Conservation (phyloP, 257 asterid species). For the Penstemon eatonii region DNA sequence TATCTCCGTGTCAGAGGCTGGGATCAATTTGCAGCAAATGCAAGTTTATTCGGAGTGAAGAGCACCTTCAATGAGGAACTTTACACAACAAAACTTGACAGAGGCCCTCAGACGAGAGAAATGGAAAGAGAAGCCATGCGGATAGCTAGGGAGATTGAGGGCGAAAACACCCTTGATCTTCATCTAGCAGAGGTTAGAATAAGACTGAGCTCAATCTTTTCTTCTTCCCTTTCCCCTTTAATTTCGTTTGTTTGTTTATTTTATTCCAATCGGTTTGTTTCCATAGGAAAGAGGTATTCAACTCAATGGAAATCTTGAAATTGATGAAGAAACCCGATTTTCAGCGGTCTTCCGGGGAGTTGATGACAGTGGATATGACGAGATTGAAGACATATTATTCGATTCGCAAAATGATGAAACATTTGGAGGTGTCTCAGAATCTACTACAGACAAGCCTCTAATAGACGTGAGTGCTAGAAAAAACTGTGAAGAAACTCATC, state of each 20-base stretch:
- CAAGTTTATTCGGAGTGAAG: slow-evolving; percentile 83
- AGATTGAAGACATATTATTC: slow-evolving; percentile 61
- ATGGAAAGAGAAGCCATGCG: slow-evolving; percentile 82
- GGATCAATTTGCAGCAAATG: slow-evolving; percentile 93
- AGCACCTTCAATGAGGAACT: slow-evolving; percentile 96
- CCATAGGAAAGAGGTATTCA: slow-evolving; percentile 84
- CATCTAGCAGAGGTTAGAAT: slow-evolving; percentile 89
- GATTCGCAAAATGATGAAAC: slow-evolving; percentile 81
- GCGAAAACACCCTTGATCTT: slow-evolving; percentile 86
- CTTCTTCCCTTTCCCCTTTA: neutral
- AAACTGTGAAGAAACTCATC: slow-evolving; percentile 39
- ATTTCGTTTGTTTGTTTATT: slow-evolving; percentile 7
- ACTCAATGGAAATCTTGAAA: slow-evolving; percentile 60
- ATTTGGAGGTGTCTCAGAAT: slow-evolving; percentile 58
- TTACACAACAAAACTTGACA: slow-evolving; percentile 92
- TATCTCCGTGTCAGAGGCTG: slow-evolving; percentile 64
- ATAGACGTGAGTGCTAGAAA: slow-evolving; percentile 37
- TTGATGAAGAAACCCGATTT: slow-evolving; percentile 89
- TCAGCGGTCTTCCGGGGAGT: slow-evolving; percentile 75
- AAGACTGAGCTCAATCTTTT: neutral
- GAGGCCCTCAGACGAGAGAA: slow-evolving; percentile 86
- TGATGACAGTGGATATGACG: slow-evolving; percentile 84
- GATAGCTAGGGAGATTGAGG: slow-evolving; percentile 91
- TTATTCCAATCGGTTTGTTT: slow-evolving; percentile 32
- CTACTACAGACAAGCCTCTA: slow-evolving; percentile 45